Conservation (phyloP, 768 basidiomycete species). For the Tulasnella sp. region DNA sequence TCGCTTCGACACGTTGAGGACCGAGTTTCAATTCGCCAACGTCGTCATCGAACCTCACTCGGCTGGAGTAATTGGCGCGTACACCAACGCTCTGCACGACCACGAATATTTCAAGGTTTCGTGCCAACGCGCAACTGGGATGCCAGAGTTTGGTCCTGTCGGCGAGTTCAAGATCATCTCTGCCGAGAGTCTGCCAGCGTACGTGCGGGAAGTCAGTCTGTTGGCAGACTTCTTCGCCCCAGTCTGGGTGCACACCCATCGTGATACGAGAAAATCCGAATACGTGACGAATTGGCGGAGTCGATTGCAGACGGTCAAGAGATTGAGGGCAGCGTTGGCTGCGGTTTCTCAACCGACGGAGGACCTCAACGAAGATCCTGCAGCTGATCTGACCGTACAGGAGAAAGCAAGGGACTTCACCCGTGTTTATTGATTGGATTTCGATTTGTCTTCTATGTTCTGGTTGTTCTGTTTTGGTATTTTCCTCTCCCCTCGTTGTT, state of each 20-base stretch:
- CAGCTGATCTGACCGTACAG: not conserved
- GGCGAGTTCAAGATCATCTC: constrained; percentile 93
- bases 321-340: constrained; percentile 26
- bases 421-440: not conserved
- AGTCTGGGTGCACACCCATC: constrained; percentile 63
- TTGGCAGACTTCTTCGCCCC: constrained; percentile 85
- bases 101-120: constrained; percentile 95
- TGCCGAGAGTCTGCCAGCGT: constrained; percentile 70
- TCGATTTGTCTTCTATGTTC: not conserved
- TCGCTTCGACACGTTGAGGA: constrained; percentile 80
- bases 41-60: constrained; percentile 94
- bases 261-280: constrained; percentile 59
- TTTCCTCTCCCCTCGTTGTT: not conserved
- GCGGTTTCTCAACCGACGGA: not conserved
- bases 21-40: constrained; percentile 95
- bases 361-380: not conserved
- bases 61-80: constrained; percentile 69
- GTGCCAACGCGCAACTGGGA: constrained; percentile 75
- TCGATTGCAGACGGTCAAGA: constrained; percentile 66
- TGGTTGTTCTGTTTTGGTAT: not conserved
- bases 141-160: constrained; percentile 89
- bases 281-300: constrained; percentile 83
- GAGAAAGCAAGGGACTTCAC: constrained; percentile 6
- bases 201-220: constrained; percentile 79
- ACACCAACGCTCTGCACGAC: constrained; percentile 73